Evolutionary conservation across 176 grass and related monocot species (phyloP), one percentile per base, ranked within the genome.

Genomic region (Neostapfia colusana): DNA sequence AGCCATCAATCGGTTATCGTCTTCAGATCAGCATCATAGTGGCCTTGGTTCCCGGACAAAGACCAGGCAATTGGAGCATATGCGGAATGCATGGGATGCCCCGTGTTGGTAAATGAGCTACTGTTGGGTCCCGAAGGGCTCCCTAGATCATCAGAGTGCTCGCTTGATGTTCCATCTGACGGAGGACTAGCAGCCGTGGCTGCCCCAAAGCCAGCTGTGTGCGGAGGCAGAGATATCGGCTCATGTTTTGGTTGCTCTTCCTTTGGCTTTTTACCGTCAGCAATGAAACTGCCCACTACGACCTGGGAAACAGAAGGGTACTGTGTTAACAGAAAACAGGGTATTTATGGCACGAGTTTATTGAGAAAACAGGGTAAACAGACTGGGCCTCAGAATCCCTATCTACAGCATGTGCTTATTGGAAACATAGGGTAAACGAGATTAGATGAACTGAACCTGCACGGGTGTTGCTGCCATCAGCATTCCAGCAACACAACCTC

Each of bases 401-500:
- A 38, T 79, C 26, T 39, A 15, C 51, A 27, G 27, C 20, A 74
- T 10, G 46, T 40, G 49, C 6, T 67, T 72, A 25, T 25, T 70
- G 16, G 38, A 62, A 76, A 49, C 15, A 24, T 42, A 77, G 13
- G 4, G 15, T 35, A 81, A 62, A 60, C 16, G 34, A 31, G 31
- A 1, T 4, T 8, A 75, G 43, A 70, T 12, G 39, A 48, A 96
- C 24, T 37, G 46, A 68, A 95, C 92, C 85, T 95, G 92, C 20
- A 95, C 96, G 6, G 85, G 89, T 60, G 89, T 92, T 1, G 87
- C 80, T 37, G 96, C 96, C 96, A 95, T 90, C 71, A 99, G 83
- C 96, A 92, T 99, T 85, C 96, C 96, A 83, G 96, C 92, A 61
- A 99, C 96, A 63, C 89, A 88, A 63, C 92, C 96, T 42, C 89